Evolutionary conservation across 345 rosid genomes (phyloP).

Genomic region (Eutrema japonicum): DNA sequence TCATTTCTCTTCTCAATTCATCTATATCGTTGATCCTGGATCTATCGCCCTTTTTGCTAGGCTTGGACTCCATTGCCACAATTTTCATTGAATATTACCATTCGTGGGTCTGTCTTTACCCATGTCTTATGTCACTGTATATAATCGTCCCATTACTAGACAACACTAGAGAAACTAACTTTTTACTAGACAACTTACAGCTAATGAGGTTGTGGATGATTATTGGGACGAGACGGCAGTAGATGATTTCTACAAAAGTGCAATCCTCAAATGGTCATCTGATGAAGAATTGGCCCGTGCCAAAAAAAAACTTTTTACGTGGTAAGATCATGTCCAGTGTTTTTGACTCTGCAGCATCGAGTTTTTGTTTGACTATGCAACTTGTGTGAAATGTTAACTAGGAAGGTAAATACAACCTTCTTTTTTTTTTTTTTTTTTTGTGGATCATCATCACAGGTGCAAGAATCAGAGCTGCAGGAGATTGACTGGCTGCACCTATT

Average conservation of each 20-base stretch:
- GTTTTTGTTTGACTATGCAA: too few relatives aligned
- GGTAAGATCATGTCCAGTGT: constrained; percentile 21
- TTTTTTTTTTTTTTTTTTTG: too few relatives aligned
- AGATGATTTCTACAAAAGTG: neutral
- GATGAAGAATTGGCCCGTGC: neutral
- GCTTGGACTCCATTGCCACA: neutral
- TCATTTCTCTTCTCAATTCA: too few relatives aligned
- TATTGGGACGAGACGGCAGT: neutral
- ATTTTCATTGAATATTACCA: neutral
- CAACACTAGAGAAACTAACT: too few relatives aligned
- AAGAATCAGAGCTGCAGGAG: constrained; percentile 21
- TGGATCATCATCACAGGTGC: constrained; percentile 8
- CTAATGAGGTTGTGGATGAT: neutral
- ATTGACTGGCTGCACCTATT: constrained; percentile 24
- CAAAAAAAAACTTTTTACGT: constrained; percentile 2
- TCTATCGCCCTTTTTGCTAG: neutral
- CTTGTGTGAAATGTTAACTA: too few relatives aligned
- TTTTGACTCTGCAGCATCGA: neutral
- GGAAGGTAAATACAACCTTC: too few relatives aligned
- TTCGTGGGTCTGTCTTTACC: neutral
- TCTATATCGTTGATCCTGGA: too few relatives aligned
- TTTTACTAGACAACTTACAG: constrained; percentile 4
- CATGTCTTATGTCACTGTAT: neutral
- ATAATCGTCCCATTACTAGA: too few relatives aligned
- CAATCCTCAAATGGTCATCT: constrained; percentile 27